Base-by-base conservation (phyloP, 192 early-diverging fungal species). In the Linnemannia exigua region DNA sequence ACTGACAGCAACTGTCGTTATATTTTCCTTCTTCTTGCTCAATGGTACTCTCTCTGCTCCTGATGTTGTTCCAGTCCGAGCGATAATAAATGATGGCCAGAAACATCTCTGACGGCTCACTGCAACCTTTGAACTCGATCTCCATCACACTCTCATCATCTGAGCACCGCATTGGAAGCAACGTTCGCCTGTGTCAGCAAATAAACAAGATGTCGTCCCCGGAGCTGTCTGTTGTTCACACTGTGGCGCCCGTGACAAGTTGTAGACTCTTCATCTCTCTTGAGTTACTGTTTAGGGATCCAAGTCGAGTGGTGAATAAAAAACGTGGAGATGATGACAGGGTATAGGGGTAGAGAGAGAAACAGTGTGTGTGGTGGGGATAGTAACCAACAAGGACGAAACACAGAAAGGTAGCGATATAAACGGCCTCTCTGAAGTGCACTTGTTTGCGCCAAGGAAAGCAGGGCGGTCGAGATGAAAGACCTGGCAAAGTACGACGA, bases 121-220 rank as follows among this genome's bases (percentile, higher is more conserved):
- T 63, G 28, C 58, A 25, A 63, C 58, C 28, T 63, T 31, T 63
- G 58, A 14, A 1, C 58, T 63, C 28, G 28, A 63, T 63, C 58
- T 63, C 28, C 58, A 63, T 63, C 58, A 28, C 58, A 63, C 58
- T 54, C 25, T 63, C 58, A 63, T 63, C 58, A 63, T 63, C 58
- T 63, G 58, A 63, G 58, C 58, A 63, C 58, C 28, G 28, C 14
- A n/a, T 11, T 63, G 58, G 58, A 33, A 31, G 58, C 25, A 63
- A 63, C 54, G 58, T 28, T 14, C 58, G 15, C 58, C 58, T 63
- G 58, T 63, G 58, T 63, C 58, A 63, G 12, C 28, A 63, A 63
- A 63, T 31, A 63, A 28, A 63, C 41, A 31, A 9, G 28, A 31
- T 28, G 25, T 31, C 28, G 9, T 63, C 28, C 28, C 12, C 12